Evolutionary conservation across 192 early-diverging fungal genomes (phyloP).

Genomic region (Coemansia sp.): DNA sequence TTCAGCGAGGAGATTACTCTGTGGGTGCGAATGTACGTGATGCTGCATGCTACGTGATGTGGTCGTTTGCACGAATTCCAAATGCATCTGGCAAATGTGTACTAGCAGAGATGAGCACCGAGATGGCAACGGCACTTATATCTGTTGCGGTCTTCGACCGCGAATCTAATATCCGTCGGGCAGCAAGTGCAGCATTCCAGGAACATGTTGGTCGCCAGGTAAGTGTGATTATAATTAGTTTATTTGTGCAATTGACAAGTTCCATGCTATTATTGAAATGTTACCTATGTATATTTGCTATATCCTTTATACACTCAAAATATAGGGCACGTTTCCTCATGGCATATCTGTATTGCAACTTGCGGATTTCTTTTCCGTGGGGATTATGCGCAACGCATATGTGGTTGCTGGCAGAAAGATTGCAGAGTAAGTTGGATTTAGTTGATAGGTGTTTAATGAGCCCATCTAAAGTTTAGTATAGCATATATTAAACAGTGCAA

Average conservation of each 20-base stretch:
- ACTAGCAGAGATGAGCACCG: slow-evolving; percentile 60
- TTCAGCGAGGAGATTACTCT: slow-evolving; percentile 84
- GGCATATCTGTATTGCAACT: slow-evolving; percentile 89
- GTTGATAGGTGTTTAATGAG: too few relatives aligned
- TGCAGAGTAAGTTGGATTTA: slow-evolving; percentile 51
- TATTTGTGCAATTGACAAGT: not conserved
- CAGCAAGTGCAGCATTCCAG: slow-evolving; percentile 95
- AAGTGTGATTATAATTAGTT: slow-evolving; percentile 20
- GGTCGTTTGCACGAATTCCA: slow-evolving; percentile 95
- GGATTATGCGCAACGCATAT: slow-evolving; percentile 77
- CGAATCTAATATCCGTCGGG: slow-evolving; percentile 89
- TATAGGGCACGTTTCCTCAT: slow-evolving; percentile 82
- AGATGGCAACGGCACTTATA: slow-evolving; percentile 74
- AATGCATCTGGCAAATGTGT: slow-evolving; percentile 57
- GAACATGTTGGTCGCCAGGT: slow-evolving; percentile 92
- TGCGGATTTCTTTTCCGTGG: slow-evolving; percentile 92
- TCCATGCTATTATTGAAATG: not conserved
- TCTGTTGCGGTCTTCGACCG: slow-evolving; percentile 86
- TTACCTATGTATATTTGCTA: not conserved
- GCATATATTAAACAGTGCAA: not conserved
- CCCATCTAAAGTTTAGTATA: slow-evolving; percentile 18
- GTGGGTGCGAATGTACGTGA: slow-evolving; percentile 94
- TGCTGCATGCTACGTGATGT: slow-evolving; percentile 94
- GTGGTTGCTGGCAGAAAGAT: slow-evolving; percentile 69
- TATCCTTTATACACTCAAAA: slow-evolving; percentile 5